Evolutionary conservation across 1,284 basidiomycete genomes (phyloP), one percentile per base, ranked within the genome.

Genomic region (Mycena sp.): DNA sequence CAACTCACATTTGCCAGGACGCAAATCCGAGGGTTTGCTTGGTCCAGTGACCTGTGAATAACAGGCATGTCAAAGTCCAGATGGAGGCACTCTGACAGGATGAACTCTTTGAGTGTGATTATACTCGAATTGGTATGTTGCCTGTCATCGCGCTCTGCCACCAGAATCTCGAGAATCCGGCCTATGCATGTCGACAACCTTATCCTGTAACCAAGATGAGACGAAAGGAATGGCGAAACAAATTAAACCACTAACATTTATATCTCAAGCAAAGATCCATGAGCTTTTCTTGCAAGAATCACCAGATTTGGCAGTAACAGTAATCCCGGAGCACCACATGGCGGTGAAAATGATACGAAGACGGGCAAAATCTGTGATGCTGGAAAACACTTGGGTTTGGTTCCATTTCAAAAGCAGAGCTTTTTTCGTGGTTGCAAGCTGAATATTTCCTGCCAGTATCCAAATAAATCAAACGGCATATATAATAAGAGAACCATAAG

Each of bases 281-380:
- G 55, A 46, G 10, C 55, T n/a, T 26, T 57, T 12, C n/a, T 16
- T 28, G 44, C 54, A 56, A 16, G 32, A 26, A 28, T 61, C 60
- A 9, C 60, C 60, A 23, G 26, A 50, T 9, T 49, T 25, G 3
- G 60, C 53, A 6, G 53, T 61, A 7, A 56, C 45, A 17, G 26
- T 17, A 11, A 48, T 26, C 4, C 26, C 58, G 9, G 4, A 6
- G 3, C 17, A 16, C 59, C 59, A 61, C n/a, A n/a, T n/a, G n/a
- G n/a, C n/a, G n/a, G n/a, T n/a, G n/a, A n/a, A n/a, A n/a, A n/a
- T n/a, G n/a, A n/a, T n/a, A n/a, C n/a, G n/a, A n/a, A n/a, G n/a
- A 9, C 14, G 35, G 28, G 25, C 35, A 2, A 19, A 17, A 17
- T 11, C 7, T 19, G 16, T 28, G 5, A 2, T 7, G 17, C n/a